Evolutionary conservation across 805 yeast genomes (phyloP).

Genomic region (Candida michaelii): DNA sequence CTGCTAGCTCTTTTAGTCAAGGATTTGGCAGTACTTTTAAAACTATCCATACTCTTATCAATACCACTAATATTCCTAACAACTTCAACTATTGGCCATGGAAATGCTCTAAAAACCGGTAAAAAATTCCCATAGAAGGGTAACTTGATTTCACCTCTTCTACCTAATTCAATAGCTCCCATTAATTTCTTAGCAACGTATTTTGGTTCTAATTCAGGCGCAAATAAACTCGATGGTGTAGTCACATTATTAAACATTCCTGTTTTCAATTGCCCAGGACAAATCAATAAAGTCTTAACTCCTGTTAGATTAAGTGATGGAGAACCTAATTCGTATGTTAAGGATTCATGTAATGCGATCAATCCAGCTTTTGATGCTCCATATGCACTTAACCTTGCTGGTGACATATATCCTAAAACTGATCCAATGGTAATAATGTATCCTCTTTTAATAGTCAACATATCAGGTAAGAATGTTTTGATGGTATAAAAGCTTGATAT

Average conservation of each 20-base stretch:
- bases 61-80: constrained; percentile 64
- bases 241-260: constrained; percentile 67
- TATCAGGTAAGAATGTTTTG: constrained; percentile 69
- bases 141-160: constrained; percentile 63
- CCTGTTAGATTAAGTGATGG: constrained; percentile 47
- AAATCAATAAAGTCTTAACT: constrained; percentile 70
- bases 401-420: constrained; percentile 80
- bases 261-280: constrained; percentile 87
- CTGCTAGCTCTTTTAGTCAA: constrained; percentile 8
- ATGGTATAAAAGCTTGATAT: constrained; percentile 68
- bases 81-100: constrained; percentile 65
- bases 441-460: constrained; percentile 64
- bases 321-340: constrained; percentile 66
- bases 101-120: constrained; percentile 69
- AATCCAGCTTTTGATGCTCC: constrained; percentile 91
- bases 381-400: constrained; percentile 77
- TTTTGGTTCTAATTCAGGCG: constrained; percentile 76
- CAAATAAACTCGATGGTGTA: constrained; percentile 73
- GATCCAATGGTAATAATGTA: constrained; percentile 81
- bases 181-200: constrained; percentile 63
- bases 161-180: constrained; percentile 56
- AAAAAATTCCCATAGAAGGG: constrained; percentile 78
- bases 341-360: constrained; percentile 79
- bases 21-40: constrained; percentile 15
- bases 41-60: constrained; percentile 49